These are phyloP conservation scores for Heritiera fomes DNA, from an alignment of 345 rosid species.

Conservation along the genomic window DNA sequence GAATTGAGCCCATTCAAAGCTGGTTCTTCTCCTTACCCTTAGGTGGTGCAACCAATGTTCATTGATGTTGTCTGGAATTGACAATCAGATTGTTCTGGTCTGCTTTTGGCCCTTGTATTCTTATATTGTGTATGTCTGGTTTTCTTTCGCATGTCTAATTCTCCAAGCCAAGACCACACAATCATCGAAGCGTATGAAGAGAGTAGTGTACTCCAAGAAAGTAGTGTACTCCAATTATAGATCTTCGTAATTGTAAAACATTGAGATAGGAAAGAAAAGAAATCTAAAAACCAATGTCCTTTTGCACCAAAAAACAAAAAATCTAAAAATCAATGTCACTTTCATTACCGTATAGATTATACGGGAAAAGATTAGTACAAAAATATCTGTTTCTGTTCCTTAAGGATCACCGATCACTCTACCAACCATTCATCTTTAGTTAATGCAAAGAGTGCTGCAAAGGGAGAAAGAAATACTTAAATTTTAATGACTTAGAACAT, in stretches of 20 bases:
- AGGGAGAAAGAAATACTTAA: no score
- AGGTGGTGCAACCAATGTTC: conserved; percentile 2
- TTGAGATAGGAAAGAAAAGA: neutral
- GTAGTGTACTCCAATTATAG: neutral
- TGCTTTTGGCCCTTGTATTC: neutral
- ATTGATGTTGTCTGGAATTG: conserved; percentile 1
- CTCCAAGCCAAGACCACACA: conserved; percentile 4
- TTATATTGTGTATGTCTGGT: neutral
- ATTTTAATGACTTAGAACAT: no score
- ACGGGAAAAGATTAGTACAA: neutral
- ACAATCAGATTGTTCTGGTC: neutral
- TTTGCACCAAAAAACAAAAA: neutral
- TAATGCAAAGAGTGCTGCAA: no score
- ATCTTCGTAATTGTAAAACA: neutral
- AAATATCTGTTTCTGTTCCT: neutral
- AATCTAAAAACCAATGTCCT: conserved; percentile 1
- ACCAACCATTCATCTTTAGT: neutral
- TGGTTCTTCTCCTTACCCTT: neutral
- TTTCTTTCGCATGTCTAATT: neutral
- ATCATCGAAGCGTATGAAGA: neutral
- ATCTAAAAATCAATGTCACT: neutral
- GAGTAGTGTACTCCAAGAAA: neutral
- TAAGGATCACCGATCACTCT: neutral
- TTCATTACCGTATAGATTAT: neutral
- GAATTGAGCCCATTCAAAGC: conserved; percentile 1